Evolutionary conservation across 352 stramenopile genomes (phyloP), one percentile per base, ranked within the genome.

Genomic region (Thraustochytrium striatum): DNA sequence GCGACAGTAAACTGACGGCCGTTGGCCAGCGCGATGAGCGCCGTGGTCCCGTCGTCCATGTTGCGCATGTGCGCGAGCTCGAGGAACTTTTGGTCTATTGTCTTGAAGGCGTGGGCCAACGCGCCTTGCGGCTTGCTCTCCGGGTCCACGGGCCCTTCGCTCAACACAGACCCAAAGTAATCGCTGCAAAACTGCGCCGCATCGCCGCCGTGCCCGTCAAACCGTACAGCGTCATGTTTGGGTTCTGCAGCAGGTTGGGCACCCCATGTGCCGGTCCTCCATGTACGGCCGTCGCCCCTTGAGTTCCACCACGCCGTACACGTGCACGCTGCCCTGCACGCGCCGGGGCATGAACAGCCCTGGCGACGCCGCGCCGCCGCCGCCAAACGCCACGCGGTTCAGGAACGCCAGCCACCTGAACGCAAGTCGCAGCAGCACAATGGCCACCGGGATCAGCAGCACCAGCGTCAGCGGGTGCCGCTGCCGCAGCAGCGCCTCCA

Each of bases 141-240:
- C 11, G 44, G 25, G 25, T 50, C 32, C 28, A 52, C 47, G 36
- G 68, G 53, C 19, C 32, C 32, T 19, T 59, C 62, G 3, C 2
- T 52, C 1, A 82, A 28, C 16, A 73, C 30, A 30, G 53, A 36
- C 19, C 82, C 68, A 3, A 84, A 43, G 38, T 81, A 30, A 13
- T 72, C 11, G 7, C 28, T 28, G 28, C 79, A 90, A 69, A 84
- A 97, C 89, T 96, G 89, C 78, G 92, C 90, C 25, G 88, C 88
- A 57, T 92, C 87, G 41, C 92, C 92, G 57, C 92, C 92, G 83
- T 97, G 92, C 78, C 92, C 92, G 79, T 97, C 92, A 83, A 97
- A 97, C 89, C 92, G 79, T 96, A 97, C 57, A 97, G 94, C 59
- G 89, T 93, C 75, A 90, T 85, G 58, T 87, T 88, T 2, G 87